Conservation (phyloP, 495 filamentous ascomycete species). For the Penicillium waksmanii region DNA sequence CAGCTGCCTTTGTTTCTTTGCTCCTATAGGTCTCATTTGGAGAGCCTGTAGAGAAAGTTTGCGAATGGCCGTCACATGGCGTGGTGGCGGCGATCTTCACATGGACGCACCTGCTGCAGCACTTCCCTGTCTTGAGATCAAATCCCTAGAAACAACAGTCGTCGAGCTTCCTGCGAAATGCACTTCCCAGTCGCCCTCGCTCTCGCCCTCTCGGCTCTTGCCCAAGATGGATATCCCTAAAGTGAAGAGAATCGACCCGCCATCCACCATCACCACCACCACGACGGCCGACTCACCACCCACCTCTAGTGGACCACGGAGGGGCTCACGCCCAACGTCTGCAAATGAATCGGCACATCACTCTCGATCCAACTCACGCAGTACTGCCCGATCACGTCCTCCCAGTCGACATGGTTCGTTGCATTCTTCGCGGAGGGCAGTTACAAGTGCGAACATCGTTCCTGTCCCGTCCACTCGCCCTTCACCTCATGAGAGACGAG, state of each 20-base stretch:
- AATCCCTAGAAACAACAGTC: conserved; percentile 12
- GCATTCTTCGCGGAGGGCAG: conserved; percentile 35
- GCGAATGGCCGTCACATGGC: conserved; percentile 37
- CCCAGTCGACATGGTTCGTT: conserved; percentile 38
- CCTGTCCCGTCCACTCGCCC: conserved; percentile 27
- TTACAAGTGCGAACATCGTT: conserved; percentile 34
- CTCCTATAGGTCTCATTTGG: not conserved
- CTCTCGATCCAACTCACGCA: conserved; percentile 38
- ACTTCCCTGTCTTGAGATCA: conserved; percentile 17
- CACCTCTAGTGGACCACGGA: conserved; percentile 19
- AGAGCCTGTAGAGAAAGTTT: conserved; percentile 6
- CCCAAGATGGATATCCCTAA: conserved; percentile 28
- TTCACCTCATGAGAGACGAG: conserved; percentile 32
- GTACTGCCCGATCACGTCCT: conserved; percentile 34
- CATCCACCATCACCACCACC: conserved; percentile 4
- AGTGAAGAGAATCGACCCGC: conserved; percentile 27
- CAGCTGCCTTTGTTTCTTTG: conserved; percentile 1
- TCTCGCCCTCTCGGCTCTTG: conserved; percentile 7
- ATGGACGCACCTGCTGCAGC: conserved; percentile 15
- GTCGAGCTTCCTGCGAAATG: conserved; percentile 24
- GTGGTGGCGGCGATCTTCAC: conserved; percentile 26
- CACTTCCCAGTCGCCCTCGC: conserved; percentile 2
- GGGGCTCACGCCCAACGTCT: conserved; percentile 33
- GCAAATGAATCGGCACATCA: conserved; percentile 28
- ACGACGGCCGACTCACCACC: conserved; percentile 15